Conservation (phyloP, 148 eudicot species). For the Nepenthes mirabilis region DNA sequence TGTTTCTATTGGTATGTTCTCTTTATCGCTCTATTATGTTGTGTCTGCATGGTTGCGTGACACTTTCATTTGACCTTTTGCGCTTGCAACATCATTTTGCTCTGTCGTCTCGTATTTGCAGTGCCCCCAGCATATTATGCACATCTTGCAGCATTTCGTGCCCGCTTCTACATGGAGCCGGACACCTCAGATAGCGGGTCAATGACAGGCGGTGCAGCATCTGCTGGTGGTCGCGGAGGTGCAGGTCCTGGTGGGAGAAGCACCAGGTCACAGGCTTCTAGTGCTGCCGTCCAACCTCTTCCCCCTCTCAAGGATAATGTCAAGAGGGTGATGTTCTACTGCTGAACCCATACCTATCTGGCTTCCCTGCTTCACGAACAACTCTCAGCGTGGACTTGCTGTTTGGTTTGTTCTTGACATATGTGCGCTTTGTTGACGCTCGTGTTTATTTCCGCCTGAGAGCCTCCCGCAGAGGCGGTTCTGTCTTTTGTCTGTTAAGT, state of each 20-base stretch:
- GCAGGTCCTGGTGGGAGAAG: slow-evolving; percentile 27
- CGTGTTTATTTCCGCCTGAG: no score
- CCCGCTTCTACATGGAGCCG: slow-evolving; percentile 68
- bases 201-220: slow-evolving; percentile 36
- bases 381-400: no score
- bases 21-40: background rate
- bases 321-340: slow-evolving; percentile 62
- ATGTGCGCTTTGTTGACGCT: no score
- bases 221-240: slow-evolving; percentile 36
- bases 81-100: background rate
- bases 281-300: slow-evolving; percentile 53
- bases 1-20: slow-evolving; percentile 54
- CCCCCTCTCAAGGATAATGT: slow-evolving; percentile 64
- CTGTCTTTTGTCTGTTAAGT: no score
- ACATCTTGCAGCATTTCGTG: slow-evolving; percentile 71
- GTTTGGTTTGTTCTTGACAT: no score
- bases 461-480: no score
- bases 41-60: no score
- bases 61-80: background rate
- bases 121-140: slow-evolving; percentile 82
- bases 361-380: no score
- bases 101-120: slow-evolving; percentile 1
- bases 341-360: slow-evolving; percentile 7
- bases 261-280: slow-evolving; percentile 17
- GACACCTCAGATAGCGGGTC: slow-evolving; percentile 58